These are phyloP conservation scores for Akebia trifoliata DNA, from an alignment of 164 flowering plant species.

Conservation along the genomic window DNA sequence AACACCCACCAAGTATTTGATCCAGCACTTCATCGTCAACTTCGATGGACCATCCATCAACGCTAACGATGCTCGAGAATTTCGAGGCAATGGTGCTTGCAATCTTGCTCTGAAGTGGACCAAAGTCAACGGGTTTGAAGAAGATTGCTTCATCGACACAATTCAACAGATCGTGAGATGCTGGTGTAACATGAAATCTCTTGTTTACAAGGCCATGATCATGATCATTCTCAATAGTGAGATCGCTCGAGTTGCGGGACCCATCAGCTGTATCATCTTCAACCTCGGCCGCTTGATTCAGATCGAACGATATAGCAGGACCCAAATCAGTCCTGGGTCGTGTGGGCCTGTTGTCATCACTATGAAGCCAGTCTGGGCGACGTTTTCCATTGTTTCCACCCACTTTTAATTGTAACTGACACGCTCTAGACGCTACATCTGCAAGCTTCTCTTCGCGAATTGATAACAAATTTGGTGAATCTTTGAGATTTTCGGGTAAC, in stretches of 20 bases:
- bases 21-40: conserved; percentile 55
- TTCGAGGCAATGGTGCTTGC: conserved; percentile 35
- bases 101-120: conserved; percentile 32
- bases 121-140: conserved; percentile 68
- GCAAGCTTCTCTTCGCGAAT: conserved; percentile 48
- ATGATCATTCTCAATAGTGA: conserved; percentile 66
- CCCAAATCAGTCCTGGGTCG: conserved; percentile 45
- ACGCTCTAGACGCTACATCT: conserved; percentile 30
- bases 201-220: conserved; percentile 29
- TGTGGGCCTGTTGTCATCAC: conserved; percentile 40
- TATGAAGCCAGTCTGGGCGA: conserved; percentile 46
- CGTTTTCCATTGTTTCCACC: conserved; percentile 48
- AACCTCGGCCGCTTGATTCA: conserved; percentile 54
- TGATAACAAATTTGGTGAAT: conserved; percentile 11
- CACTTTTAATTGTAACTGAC: conserved; percentile 55
- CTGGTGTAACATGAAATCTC: conserved; percentile 20
- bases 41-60: conserved; percentile 34
- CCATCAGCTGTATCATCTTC: conserved; percentile 57
- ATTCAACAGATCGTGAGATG: conserved; percentile 39
- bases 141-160: conserved; percentile 54
- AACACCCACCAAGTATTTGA: conserved; percentile 58
- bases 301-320: conserved; percentile 50
- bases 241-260: conserved; percentile 73
- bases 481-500: conserved; percentile 39
- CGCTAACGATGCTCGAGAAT: conserved; percentile 36